Percentiles rank a stretch among this genome's conserved stretches.
Conservation (phyloP, 345 rosid species). For the Ceriops zippeliana region DNA sequence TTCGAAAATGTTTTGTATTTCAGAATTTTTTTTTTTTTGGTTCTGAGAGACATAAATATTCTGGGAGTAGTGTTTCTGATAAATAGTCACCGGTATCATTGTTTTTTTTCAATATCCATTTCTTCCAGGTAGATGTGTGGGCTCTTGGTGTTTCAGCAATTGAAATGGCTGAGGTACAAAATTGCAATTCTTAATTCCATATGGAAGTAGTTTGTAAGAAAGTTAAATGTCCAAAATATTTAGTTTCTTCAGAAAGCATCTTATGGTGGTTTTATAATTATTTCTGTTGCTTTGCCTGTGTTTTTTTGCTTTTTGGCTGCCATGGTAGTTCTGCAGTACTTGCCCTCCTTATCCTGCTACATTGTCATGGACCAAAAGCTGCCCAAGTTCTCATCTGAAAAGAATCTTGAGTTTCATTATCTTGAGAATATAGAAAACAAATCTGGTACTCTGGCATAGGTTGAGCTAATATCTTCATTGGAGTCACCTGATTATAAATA, state of each 20-base stretch:
- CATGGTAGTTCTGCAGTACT: not conserved
- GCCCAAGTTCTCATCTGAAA: not conserved
- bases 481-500: no score
- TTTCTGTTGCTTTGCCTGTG: no score
- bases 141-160: slow-evolving; percentile 99
- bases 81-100: not conserved
- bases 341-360: not conserved
- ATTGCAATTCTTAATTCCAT: slow-evolving; percentile 10
- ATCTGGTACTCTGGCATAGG: not conserved
- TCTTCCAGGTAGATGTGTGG: slow-evolving; percentile 95
- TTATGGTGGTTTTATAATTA: not conserved
- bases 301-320: not conserved
- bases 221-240: not conserved
- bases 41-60: not conserved
- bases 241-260: not conserved
- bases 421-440: not conserved
- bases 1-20: no score
- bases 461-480: no score
- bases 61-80: not conserved
- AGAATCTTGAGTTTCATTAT: not conserved
- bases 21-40: no score
- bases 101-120: slow-evolving; percentile 9
- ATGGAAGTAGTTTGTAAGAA: not conserved
- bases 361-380: not conserved
- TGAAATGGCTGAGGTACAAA: slow-evolving; percentile 98